A percentile compares a stretch with the other conserved stretches of the same genome.
Evolutionary conservation across 306 rosid species (phyloP).

Genomic region (Corylus heterophylla): DNA sequence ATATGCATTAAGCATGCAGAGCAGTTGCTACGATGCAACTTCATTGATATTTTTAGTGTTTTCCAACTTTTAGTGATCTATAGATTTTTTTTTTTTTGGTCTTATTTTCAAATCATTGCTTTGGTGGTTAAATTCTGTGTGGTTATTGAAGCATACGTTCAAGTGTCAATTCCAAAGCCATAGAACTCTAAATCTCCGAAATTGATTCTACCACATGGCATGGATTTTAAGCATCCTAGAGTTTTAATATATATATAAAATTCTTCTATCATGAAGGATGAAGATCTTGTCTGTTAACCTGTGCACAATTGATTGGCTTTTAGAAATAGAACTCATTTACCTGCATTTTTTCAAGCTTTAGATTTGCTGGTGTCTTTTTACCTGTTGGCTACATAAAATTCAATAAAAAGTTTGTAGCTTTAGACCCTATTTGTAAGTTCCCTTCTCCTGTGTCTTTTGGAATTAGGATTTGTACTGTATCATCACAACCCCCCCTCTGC

Average conservation of each 20-base stretch:
- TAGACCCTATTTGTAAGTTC: not conserved
- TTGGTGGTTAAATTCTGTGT: not conserved
- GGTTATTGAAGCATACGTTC: not conserved
- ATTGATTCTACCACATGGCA: not conserved
- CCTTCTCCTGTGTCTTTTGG: not conserved
- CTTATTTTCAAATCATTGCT: not conserved
- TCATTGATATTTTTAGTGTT: not conserved
- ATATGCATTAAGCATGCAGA: not conserved
- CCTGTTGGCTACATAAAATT: not conserved
- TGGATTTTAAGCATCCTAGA: not conserved
- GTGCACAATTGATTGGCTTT: not conserved
- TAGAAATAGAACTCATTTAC: not conserved
- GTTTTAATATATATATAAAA: not conserved
- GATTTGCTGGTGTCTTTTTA: not conserved
- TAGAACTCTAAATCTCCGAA: not conserved
- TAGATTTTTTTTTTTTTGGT: not conserved
- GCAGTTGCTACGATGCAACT: not conserved
- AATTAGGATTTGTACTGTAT: no score
- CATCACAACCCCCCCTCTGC: not conserved
- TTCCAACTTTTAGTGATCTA: not conserved
- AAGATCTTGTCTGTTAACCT: not conserved
- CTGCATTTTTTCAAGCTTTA: not conserved
- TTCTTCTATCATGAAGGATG: not conserved
- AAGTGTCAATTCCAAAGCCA: not conserved
- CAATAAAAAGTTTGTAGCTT: not conserved